Base-by-base conservation (phyloP, 331 rosid species). In the Ulmus americana region DNA sequence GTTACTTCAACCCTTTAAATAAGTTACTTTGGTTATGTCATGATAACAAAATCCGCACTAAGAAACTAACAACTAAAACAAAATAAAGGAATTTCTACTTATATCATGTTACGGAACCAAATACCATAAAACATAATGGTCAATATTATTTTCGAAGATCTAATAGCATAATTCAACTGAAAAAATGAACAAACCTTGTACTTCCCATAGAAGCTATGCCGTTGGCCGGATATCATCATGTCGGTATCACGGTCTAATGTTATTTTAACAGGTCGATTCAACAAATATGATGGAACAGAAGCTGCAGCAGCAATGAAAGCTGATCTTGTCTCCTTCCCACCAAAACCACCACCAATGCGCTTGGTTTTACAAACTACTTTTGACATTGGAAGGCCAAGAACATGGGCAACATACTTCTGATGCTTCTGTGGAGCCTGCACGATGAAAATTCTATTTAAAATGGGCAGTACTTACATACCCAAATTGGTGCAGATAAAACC, bases 321-420 rank as follows among this genome's bases (percentile, higher is more conserved):
- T 18, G 97, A 80, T 76, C 97, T 87, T 55, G 98, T 92, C 86
- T 92, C 97, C 85, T 92, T 92, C 40, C 98, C 97, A 35, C 98
- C 98, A 77, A 92, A 92, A 68, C 97, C 98, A 74, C 98, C 98
- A 47, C 98, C 98, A 65, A 92, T 83, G 57, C 97, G 81, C 82
- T 92, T 92, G 64, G 95, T 92, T 89, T 79, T 92, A 82, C 95
- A 92, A 67, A 92, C 95, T 45, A 92, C 98, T 64, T 83, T 92
- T 49, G 95, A 89, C 97, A 92, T 79, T 67, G 97, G 95, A 74
- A 92, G 84, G 61, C 88, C 95, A 71, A 89, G 95, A 76, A 92
- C 97, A 77, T 68, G 83, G 61, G 95, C 77, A 77, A 92, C 82
- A 35, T 89, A 85, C 60, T 80, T 88, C 82, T 92, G 98, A 83